phyloP scores from a whole-genome alignment of 257 asterid genomes.

The Fraxinus quadrangulata region DNA sequence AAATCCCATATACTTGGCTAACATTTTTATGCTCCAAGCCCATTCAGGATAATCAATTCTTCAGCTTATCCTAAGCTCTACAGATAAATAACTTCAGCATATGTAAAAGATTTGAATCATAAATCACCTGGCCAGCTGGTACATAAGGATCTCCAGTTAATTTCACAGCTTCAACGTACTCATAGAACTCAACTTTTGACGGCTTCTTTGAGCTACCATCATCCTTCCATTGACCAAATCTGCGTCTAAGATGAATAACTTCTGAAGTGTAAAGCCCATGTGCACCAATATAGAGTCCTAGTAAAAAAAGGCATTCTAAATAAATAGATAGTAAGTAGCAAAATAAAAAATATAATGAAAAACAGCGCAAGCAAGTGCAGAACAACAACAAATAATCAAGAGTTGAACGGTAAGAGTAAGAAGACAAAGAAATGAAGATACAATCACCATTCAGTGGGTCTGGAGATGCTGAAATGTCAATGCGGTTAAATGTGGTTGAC shows the following conservation, averaged over 20 bases:
- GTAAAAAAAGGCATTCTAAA: constrained; percentile 22
- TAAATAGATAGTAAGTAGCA: constrained; percentile 16
- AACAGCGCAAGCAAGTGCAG: not conserved
- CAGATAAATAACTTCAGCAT: not conserved
- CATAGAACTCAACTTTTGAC: constrained; percentile 74
- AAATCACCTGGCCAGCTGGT: constrained; percentile 94
- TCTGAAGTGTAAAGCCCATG: constrained; percentile 86
- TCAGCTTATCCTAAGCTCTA: constrained; percentile 13
- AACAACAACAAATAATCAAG: constrained; percentile 15
- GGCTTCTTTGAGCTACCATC: constrained; percentile 62
- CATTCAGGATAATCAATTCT: not conserved
- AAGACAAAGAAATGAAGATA: constrained; percentile 1
- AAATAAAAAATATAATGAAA: not conserved
- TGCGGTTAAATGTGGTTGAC: constrained; percentile 84
- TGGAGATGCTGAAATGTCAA: constrained; percentile 59
- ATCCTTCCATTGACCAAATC: constrained; percentile 96
- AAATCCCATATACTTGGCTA: constrained; percentile 10
- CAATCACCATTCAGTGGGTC: constrained; percentile 84
- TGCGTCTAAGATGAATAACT: constrained; percentile 80
- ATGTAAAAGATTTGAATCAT: not conserved
- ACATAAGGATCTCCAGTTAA: constrained; percentile 89
- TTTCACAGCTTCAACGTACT: constrained; percentile 95
- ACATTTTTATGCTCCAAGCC: constrained; percentile 21
- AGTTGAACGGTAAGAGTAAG: constrained; percentile 4
- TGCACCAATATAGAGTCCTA: constrained; percentile 92